These are phyloP conservation scores for Trametopsis cervina DNA, from an alignment of 768 basidiomycete species.

Conservation along the genomic window DNA sequence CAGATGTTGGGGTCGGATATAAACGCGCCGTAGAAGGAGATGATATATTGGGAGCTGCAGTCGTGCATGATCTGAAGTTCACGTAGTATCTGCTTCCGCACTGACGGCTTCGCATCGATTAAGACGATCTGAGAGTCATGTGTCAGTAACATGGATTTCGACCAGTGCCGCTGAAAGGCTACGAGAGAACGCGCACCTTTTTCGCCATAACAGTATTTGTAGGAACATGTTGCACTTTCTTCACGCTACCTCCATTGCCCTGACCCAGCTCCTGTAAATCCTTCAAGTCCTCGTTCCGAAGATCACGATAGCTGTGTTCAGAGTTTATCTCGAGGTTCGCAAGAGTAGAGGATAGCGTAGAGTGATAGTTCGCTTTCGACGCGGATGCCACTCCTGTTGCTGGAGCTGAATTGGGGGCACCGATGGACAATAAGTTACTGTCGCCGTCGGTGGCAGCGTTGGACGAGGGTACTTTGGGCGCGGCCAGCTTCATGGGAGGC, in stretches of 20 bases:
- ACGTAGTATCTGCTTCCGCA: conserved; percentile 94
- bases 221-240: conserved; percentile 89
- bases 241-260: conserved; percentile 97
- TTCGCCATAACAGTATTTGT: conserved; percentile 95
- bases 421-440: conserved; percentile 43
- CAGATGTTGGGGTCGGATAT: conserved; percentile 97
- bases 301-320: conserved; percentile 72
- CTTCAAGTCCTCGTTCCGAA: conserved; percentile 85
- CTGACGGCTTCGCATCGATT: conserved; percentile 93
- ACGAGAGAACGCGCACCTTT: conserved; percentile 55
- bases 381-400: conserved; percentile 40
- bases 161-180: background rate
- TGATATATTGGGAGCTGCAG: conserved; percentile 88
- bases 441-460: conserved; percentile 28
- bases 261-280: conserved; percentile 88
- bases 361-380: conserved; percentile 69
- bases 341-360: conserved; percentile 73
- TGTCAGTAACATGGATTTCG: background rate
- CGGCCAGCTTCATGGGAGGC: conserved; percentile 76
- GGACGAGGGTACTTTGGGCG: conserved; percentile 48
- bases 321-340: conserved; percentile 83
- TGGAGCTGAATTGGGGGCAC: conserved; percentile 44
- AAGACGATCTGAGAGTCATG: conserved; percentile 66
- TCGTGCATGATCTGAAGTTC: conserved; percentile 99
- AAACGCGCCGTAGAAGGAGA: conserved; percentile 97